Evolutionary conservation across 2,329 filamentous ascomycete genomes (phyloP).

Genomic region (Tolypocladium endophyticum): DNA sequence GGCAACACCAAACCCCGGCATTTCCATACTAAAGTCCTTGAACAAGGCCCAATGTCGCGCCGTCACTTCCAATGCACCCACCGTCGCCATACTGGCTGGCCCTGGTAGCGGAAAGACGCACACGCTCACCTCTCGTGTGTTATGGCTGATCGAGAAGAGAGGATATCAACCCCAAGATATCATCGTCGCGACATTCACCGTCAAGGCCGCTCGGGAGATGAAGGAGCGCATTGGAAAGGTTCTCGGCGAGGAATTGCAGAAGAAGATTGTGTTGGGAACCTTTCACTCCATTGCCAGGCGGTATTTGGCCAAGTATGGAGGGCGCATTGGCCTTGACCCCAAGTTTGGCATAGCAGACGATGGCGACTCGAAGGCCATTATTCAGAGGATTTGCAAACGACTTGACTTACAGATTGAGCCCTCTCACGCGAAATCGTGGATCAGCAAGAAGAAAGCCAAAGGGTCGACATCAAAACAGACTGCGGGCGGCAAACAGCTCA

Average conservation of each 20-base stretch:
- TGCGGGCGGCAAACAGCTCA: slow-evolving; percentile 20
- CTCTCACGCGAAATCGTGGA: slow-evolving; percentile 60
- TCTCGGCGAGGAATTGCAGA: slow-evolving; percentile 68
- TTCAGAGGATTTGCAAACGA: slow-evolving; percentile 76
- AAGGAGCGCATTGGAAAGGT: slow-evolving; percentile 71
- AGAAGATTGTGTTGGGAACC: slow-evolving; percentile 75
- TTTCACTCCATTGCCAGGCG: slow-evolving; percentile 88
- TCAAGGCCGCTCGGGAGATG: slow-evolving; percentile 92
- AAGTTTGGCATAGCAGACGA: slow-evolving; percentile 89
- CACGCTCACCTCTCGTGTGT: slow-evolving; percentile 84
- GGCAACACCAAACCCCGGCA: slow-evolving; percentile 12
- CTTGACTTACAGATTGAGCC: slow-evolving; percentile 58
- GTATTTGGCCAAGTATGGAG: slow-evolving; percentile 75
- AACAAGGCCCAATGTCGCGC: slow-evolving; percentile 46
- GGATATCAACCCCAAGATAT: slow-evolving; percentile 74
- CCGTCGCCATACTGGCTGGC: slow-evolving; percentile 56
- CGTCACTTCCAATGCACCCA: slow-evolving; percentile 40
- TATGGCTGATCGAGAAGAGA: slow-evolving; percentile 68
- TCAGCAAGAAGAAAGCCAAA: slow-evolving; percentile 56
- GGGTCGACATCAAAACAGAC: slow-evolving; percentile 35
- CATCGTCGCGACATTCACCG: slow-evolving; percentile 92
- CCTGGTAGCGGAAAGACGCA: slow-evolving; percentile 83
- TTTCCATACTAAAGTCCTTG: slow-evolving; percentile 34
- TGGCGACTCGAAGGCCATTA: slow-evolving; percentile 65
- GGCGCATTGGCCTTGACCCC: slow-evolving; percentile 68